phyloP scores from a whole-genome alignment of 169 alveolate species.

The Eimeria nieschulzi region DNA sequence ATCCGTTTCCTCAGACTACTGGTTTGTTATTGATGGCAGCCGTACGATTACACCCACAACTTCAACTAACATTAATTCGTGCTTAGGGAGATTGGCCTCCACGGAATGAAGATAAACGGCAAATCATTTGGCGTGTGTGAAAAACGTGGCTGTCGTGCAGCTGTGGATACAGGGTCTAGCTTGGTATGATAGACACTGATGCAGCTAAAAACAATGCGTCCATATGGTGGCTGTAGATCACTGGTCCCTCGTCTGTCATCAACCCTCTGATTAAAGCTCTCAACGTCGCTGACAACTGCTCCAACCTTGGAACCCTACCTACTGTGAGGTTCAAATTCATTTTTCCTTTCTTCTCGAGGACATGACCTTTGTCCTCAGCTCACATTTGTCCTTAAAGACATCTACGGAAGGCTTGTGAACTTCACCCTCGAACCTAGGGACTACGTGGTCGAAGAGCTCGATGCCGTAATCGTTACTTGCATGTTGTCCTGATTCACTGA shows the following conservation, averaged over 20 bases:
- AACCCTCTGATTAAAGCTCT: constrained; percentile 83
- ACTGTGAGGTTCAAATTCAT: constrained; percentile 42
- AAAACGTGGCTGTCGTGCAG: constrained; percentile 88
- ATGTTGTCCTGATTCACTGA: neutral
- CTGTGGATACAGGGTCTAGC: constrained; percentile 93
- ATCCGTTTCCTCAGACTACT: constrained; percentile 38
- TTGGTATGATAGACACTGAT: constrained; percentile 73
- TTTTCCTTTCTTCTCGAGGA: neutral
- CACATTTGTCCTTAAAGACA: constrained; percentile 79
- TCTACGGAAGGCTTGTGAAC: constrained; percentile 78
- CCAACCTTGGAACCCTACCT: constrained; percentile 83
- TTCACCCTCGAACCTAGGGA: constrained; percentile 82
- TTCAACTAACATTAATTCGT: neutral
- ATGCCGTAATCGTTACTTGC: constrained; percentile 57
- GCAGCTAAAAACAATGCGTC: neutral
- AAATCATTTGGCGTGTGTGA: constrained; percentile 79
- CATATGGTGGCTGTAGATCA: constrained; percentile 75
- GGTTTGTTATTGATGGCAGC: neutral
- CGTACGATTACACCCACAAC: neutral
- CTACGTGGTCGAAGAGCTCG: constrained; percentile 81
- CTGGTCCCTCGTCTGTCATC: constrained; percentile 87
- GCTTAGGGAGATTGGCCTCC: constrained; percentile 90
- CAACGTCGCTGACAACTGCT: constrained; percentile 83
- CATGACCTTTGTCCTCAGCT: constrained; percentile 62
- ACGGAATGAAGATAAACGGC: constrained; percentile 84